Evolutionary conservation across 768 basidiomycete genomes (phyloP), one percentile per base, ranked within the genome.

Genomic region (Kwoniella heveanensis): DNA sequence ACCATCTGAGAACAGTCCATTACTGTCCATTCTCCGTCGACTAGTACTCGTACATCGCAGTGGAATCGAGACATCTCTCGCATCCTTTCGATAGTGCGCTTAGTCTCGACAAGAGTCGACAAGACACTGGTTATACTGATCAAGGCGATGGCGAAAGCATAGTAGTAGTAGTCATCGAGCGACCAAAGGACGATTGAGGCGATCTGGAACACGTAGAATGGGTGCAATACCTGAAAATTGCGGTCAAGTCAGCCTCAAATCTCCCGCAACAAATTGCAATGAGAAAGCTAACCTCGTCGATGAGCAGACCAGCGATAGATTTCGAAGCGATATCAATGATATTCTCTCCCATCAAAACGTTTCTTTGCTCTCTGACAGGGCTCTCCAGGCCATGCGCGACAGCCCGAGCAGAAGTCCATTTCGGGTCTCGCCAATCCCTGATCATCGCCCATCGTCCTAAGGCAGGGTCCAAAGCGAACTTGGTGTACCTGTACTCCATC

Each of bases 151-250:
- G 93, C 96, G 70, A 94, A 95, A 12, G 94, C 95, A 78, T 98
- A 98, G 74, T 97, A 97, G 70, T 89, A 92, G 75, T 98, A 99
- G 77, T 97, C 86, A 68, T 99, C 96, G 56, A 98, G 72, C 1
- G 90, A 89, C 96, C 96, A 99, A 6, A 99, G 82, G 39, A 90
- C 82, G 69, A 98, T 90, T 68, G 92, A 96, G 54, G 92, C 92
- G 68, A 97, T 88, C 84, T 99, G 96, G 76, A 99, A 99, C 58
- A 99, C 89, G 77, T 97, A 98, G 81, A 98, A 98, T 0, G 96
- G 96, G 76, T 98, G 95, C 39, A 98, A 88, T 49, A 96, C 86
- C 92, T 88, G 66, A 1, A 21, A 32, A 32, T 21, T 1, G 29
- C 54, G 12, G 26, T 54, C 25, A 62, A 55, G 36, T 56, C 44